Conservation (phyloP, 1,139 yeast genomes). For the Pichia cactophila region DNA sequence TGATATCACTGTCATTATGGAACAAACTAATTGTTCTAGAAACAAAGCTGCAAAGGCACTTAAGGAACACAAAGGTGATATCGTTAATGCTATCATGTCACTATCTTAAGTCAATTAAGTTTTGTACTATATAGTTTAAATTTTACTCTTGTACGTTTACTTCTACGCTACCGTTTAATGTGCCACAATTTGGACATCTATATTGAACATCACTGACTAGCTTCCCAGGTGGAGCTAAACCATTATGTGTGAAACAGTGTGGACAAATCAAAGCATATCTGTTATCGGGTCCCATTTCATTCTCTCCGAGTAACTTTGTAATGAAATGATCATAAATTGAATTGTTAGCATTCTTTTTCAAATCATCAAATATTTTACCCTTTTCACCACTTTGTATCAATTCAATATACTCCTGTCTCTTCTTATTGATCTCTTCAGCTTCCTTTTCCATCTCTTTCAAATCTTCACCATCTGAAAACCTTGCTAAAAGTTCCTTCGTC, state of each 20-base stretch:
- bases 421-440: slow-evolving; percentile 22
- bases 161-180: slow-evolving; percentile 37
- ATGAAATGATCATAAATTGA: slow-evolving; percentile 36
- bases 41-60: slow-evolving; percentile 88
- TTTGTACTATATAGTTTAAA: background rate
- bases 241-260: slow-evolving; percentile 64
- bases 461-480: slow-evolving; percentile 47
- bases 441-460: slow-evolving; percentile 24
- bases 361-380: slow-evolving; percentile 12
- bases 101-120: slow-evolving; percentile 36
- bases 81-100: slow-evolving; percentile 94
- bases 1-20: slow-evolving; percentile 76
- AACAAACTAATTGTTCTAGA: slow-evolving; percentile 85
- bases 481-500: slow-evolving; percentile 62
- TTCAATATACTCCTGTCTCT: slow-evolving; percentile 25
- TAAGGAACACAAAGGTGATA: slow-evolving; percentile 83
- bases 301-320: slow-evolving; percentile 61
- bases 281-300: slow-evolving; percentile 52
- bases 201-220: slow-evolving; percentile 51
- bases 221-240: slow-evolving; percentile 71
- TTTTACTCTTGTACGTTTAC: background rate
- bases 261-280: slow-evolving; percentile 70
- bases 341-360: slow-evolving; percentile 12
- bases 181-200: slow-evolving; percentile 69
- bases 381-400: slow-evolving; percentile 23